Base-by-base conservation (phyloP, 495 filamentous ascomycete genomes). In the Sphaerosporella brunnea region DNA sequence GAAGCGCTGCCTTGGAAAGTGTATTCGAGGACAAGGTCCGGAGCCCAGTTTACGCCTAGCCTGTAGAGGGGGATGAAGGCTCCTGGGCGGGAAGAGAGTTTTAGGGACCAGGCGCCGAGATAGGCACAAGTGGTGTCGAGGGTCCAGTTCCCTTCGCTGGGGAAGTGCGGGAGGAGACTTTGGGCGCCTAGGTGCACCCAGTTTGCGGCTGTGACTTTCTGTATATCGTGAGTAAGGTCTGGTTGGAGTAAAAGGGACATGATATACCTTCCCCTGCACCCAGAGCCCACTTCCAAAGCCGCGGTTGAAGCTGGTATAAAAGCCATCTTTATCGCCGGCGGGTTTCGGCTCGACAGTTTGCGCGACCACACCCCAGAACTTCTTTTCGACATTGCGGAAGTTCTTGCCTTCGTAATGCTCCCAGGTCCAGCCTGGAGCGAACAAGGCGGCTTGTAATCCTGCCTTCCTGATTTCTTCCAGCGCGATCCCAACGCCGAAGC, bases 341-440 rank as follows among this genome's bases (percentile, higher is more conserved):
- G 2, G 62, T 34, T 40, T 53, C 51, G 19, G 47, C 44, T 16
- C 54, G n/a, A 62, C 30, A 13, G 10, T 7, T 37, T 13, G 4
- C 44, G 38, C 54, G 13, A 45, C 42, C 15, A 63, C 66, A 15
- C 61, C 42, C 67, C 67, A 69, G 47, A 68, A 60, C 11, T 58
- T 48, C 13, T 45, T 47, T 30, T 69, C 64, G 23, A 67, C 54
- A 13, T 23, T 28, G 36, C 55, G 42, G 10, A 62, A 64, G 41
- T 58, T 39, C 15, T 49, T 41, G 10, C 41, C 47, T 11, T 55
- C 48, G 44, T 66, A 68, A 41, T 68, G 60, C 51, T 69, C 65
- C 49, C 59, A 68, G n/a, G 61, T 62, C 67, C 65, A 68, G 8
- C 67, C 67, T 11, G 66, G 65, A 4, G 62, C 66, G 50, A 69